These are phyloP conservation scores for Parastagonospora nodorum DNA, from an alignment of 2,329 filamentous ascomycete genomes.

Conservation along the genomic window DNA sequence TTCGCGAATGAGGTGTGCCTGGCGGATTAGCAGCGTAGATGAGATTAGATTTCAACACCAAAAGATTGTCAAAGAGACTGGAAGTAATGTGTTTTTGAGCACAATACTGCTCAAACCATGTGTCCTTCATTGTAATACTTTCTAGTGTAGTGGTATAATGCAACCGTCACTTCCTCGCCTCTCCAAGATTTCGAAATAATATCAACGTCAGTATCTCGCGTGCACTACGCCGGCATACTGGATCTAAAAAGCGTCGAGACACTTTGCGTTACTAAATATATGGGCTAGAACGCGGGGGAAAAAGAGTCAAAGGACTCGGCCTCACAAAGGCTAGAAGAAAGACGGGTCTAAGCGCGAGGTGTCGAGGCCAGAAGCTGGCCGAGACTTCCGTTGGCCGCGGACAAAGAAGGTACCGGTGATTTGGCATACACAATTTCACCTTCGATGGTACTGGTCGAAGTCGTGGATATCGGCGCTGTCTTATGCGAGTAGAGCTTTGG, in stretches of 20 bases:
- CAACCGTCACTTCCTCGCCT: neutral
- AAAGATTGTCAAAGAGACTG: neutral
- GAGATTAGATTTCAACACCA: neutral
- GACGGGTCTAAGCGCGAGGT: constrained; percentile 8
- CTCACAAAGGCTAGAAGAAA: neutral
- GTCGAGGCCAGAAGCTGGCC: constrained; percentile 42
- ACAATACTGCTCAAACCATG: neutral
- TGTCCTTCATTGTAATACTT: neutral
- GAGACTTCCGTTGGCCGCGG: constrained; percentile 45
- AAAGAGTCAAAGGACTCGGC: neutral
- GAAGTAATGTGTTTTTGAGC: neutral
- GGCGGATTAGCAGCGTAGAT: no score
- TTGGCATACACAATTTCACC: constrained; percentile 47
- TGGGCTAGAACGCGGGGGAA: neutral
- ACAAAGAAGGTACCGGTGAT: constrained; percentile 37
- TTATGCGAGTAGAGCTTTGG: constrained; percentile 43
- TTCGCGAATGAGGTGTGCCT: no score
- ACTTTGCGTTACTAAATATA: neutral
- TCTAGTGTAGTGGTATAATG: constrained; percentile 4
- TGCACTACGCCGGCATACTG: constrained; percentile 3
- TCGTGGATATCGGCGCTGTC: constrained; percentile 36
- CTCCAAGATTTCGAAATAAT: neutral
- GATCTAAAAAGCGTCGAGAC: neutral
- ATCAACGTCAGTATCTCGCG: neutral
- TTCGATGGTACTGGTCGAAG: constrained; percentile 41